Base-by-base conservation (phyloP, 2,329 filamentous ascomycete genomes). In the Coniochaeta pulveracea region DNA sequence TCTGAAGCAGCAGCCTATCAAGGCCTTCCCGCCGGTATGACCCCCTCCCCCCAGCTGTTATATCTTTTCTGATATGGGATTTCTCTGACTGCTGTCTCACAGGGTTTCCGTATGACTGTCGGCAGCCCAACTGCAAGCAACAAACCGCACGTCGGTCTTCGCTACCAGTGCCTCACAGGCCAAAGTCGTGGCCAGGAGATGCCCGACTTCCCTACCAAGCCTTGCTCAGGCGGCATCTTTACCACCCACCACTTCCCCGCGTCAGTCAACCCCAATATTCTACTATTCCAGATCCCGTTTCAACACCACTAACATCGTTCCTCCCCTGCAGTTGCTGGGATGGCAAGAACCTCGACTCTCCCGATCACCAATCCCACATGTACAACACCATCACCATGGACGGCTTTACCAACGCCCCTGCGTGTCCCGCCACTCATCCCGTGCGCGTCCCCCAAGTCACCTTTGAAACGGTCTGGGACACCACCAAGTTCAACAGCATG, bases 91-190 rank as follows among this genome's bases (percentile, higher is more conserved):
- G n/a, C n/a, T n/a, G n/a, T n/a, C n/a, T n/a, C n/a, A n/a, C 15
- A 37, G 34, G 40, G 42, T 15, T 44, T 44, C 38, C 38, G 42
- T 26, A 44, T 44, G 42, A 44, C 42, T 10, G 42, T 44, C 22
- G 42, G 42, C 30, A 37, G 19, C 24, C 43, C 43, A 10, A 26
- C 33, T 26, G 12, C 18, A 8, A 29, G 28, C 11, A 22, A 18
- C 18, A 31, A 37, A 24, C 22, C 34, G 10, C 36, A 34, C 22
- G 37, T 35, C 14, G 42, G 42, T 15, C 35, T 44, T 12, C 25
- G 40, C 10, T 44, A 42, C 23, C 36, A 44, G 19, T 44, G 42
- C 22, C 34, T 44, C 15, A 31, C 25, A 9, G 35, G 32, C 11
- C 30, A 33, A 11, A 42, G 33, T 34, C 12, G 42, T 7, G 42